phyloP scores from a whole-genome alignment of 129 eudicot species.

The Chrysanthemum makinoi region DNA sequence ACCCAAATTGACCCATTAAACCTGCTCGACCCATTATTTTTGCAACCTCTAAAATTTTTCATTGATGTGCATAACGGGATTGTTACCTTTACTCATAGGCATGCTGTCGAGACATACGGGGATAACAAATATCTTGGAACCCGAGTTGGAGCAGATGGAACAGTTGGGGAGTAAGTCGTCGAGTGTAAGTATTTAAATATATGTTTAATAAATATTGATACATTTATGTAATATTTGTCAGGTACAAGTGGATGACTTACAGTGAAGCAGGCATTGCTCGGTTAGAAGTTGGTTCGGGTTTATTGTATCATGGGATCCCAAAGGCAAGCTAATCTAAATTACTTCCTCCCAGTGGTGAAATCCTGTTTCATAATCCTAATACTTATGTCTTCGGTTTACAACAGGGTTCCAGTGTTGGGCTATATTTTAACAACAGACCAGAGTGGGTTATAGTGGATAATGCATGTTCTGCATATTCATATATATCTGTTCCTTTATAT shows the following conservation, averaged over 20 bases:
- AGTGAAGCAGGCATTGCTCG: conserved; percentile 81
- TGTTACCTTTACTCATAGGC: conserved; percentile 35
- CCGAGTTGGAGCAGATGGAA: conserved; percentile 75
- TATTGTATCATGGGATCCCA: conserved; percentile 58
- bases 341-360: not conserved
- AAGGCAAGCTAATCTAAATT: conserved; percentile 45
- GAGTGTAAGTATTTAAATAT: not conserved
- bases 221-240: conserved; percentile 17
- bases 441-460: conserved; percentile 86
- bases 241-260: conserved; percentile 90
- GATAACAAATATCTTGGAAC: conserved; percentile 82
- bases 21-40: too few species aligned
- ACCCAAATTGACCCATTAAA: too few species aligned
- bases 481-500: conserved; percentile 69
- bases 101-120: conserved; percentile 54
- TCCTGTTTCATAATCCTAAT: too few species aligned
- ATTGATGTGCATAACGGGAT: not conserved
- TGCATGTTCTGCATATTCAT: conserved; percentile 87
- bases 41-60: not conserved
- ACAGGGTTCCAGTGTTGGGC: conserved; percentile 74
- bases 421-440: conserved; percentile 76
- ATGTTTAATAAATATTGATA: not conserved
- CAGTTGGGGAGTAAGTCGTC: conserved; percentile 82
- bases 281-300: conserved; percentile 77
- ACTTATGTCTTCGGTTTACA: conserved; percentile 2